Percentiles rank a stretch among this genome's conserved stretches.
These are phyloP conservation scores for Suillus plorans DNA, from an alignment of 768 basidiomycete genomes.

Conservation along the genomic window DNA sequence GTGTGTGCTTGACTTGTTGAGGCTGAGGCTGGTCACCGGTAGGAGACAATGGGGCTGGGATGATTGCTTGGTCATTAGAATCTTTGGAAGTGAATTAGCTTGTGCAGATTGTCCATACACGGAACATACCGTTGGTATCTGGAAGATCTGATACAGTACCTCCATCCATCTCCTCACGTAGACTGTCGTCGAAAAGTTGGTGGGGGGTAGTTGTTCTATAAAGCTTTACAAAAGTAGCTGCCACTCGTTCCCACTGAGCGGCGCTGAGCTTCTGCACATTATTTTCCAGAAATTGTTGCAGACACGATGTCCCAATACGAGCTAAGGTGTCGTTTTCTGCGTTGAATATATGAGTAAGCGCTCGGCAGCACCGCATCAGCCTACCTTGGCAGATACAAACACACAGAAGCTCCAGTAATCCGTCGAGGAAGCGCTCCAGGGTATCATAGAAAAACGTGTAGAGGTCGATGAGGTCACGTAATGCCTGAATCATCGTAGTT, in stretches of 20 bases:
- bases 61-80: slow-evolving; percentile 60
- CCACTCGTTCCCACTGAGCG: slow-evolving; percentile 86
- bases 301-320: slow-evolving; percentile 94
- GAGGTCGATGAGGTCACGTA: slow-evolving; percentile 91
- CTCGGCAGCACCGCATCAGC: background rate
- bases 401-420: slow-evolving; percentile 88
- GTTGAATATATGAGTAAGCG: slow-evolving; percentile 9
- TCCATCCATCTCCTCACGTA: slow-evolving; percentile 82
- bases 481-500: slow-evolving; percentile 97
- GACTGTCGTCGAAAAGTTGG: slow-evolving; percentile 90
- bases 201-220: slow-evolving; percentile 97
- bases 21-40: slow-evolving; percentile 47
- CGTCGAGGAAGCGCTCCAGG: slow-evolving; percentile 86
- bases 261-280: slow-evolving; percentile 87
- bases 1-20: slow-evolving; percentile 51
- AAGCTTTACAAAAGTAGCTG: slow-evolving; percentile 91
- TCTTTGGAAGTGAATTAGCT: slow-evolving; percentile 41
- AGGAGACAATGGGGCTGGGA: slow-evolving; percentile 89
- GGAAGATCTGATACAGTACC: slow-evolving; percentile 46
- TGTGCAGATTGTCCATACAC: background rate
- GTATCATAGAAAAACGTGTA: slow-evolving; percentile 95
- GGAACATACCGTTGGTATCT: slow-evolving; percentile 41
- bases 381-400: slow-evolving; percentile 98
- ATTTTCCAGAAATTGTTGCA: slow-evolving; percentile 93
- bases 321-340: slow-evolving; percentile 97